A percentile compares a stretch with the other conserved stretches of the same genome.
phyloP scores from a whole-genome alignment of 305 asterid genomes.

The Withania somnifera region DNA sequence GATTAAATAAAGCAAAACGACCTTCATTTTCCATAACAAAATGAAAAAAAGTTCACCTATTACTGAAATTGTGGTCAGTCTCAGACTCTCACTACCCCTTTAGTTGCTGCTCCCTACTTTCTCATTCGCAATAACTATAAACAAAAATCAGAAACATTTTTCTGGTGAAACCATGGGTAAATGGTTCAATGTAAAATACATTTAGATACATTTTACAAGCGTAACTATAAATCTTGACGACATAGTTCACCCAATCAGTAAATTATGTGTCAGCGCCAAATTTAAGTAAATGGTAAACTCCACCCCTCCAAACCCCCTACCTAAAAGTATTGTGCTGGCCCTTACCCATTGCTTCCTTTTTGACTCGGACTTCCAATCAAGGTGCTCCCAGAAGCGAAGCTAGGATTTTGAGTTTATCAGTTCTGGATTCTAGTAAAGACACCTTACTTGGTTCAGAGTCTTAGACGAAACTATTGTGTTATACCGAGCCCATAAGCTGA shows the following conservation, averaged over 20 bases:
- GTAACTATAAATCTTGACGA: not conserved
- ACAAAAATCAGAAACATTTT: not conserved
- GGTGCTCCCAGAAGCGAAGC: not conserved
- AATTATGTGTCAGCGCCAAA: not conserved
- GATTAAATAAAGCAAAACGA: not conserved
- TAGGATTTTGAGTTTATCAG: not conserved
- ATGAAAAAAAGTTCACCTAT: not conserved
- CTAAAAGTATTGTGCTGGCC: not conserved
- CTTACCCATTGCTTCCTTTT: not conserved
- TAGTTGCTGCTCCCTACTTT: not conserved
- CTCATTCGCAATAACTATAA: not conserved
- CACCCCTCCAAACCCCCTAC: not conserved
- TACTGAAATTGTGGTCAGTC: not conserved
- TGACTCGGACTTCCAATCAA: not conserved
- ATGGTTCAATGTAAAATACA: not conserved
- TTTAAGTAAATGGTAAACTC: not conserved
- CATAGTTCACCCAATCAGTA: not conserved
- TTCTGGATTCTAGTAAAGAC: not conserved
- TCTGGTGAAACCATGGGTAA: not conserved
- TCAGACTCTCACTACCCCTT: not conserved
- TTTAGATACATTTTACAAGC: not conserved
- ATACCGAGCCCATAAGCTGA: too few species aligned
- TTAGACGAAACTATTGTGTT: not conserved
- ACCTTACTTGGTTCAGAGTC: not conserved
- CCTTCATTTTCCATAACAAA: not conserved